Conservation (phyloP, 2,329 filamentous ascomycete species). For the Ilyonectria mors-panacis region DNA sequence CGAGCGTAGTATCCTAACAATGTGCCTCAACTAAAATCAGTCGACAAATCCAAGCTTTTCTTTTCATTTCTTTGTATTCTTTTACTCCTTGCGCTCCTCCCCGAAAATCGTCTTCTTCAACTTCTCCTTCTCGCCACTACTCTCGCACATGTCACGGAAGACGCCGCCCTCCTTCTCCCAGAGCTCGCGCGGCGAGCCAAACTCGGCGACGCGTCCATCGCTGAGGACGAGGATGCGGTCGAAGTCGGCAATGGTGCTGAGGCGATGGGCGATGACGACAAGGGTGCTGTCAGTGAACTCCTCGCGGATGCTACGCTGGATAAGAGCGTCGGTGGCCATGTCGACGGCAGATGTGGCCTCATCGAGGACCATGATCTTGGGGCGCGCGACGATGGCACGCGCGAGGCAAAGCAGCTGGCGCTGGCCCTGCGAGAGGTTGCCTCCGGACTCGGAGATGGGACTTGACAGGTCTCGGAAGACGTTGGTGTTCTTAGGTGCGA, state of each 20-base stretch:
- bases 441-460: slow-evolving; percentile 78
- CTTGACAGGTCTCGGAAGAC: slow-evolving; percentile 75
- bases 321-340: slow-evolving; percentile 81
- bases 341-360: slow-evolving; percentile 86
- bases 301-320: slow-evolving; percentile 80
- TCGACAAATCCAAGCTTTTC: not conserved
- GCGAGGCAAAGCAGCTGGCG: slow-evolving; percentile 83
- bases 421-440: slow-evolving; percentile 83
- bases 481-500: slow-evolving; percentile 70
- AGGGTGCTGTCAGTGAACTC: slow-evolving; percentile 79
- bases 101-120: slow-evolving; percentile 62
- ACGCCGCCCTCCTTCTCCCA: slow-evolving; percentile 67
- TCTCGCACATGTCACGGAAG: slow-evolving; percentile 75
- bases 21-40: not conserved
- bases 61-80: not conserved
- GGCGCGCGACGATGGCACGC: slow-evolving; percentile 78
- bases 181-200: slow-evolving; percentile 74
- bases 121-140: slow-evolving; percentile 72
- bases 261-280: slow-evolving; percentile 81
- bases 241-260: slow-evolving; percentile 84
- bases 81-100: slow-evolving; percentile 11
- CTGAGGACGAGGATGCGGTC: slow-evolving; percentile 81
- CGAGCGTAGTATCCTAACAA: not conserved
- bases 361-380: slow-evolving; percentile 85
- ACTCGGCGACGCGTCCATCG: slow-evolving; percentile 78